Base-by-base conservation (phyloP, 2,329 filamentous ascomycete species). In the Paecilomyces niveus region DNA sequence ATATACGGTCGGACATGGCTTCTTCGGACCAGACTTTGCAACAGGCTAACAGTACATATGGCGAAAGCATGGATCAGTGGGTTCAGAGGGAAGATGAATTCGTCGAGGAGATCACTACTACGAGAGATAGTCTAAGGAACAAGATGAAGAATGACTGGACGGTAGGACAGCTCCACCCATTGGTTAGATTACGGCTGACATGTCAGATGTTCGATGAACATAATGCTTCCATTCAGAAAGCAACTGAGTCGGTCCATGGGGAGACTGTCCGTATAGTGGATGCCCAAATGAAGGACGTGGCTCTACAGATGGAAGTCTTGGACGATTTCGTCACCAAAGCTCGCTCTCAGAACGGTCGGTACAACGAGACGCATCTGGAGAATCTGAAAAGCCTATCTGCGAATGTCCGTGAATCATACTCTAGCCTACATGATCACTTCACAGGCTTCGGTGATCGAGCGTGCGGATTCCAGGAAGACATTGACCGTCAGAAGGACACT, bases 231-330 rank as follows among this genome's bases (percentile, higher is more conserved):
- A 93, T 99, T 65, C 90, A 93, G 65, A 82, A 84, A 7, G 89
- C 89, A 0, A 92, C 93, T 0, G 89, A 89, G 65, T 90, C 90
- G 2, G 92, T 97, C 1, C 92, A 99, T 65, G 88, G 89, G 33
- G 89, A 96, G 74, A 97, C 93, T 0, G 85, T 96, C 31, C 87
- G 88, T 6, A 93, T 95, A 59, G 92, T 97, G 11, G 89, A 93
- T 68, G 87, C 89, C 58, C 94, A 99, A 75, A 89, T 95, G 77
- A 83, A 84, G 58, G 90, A 96, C 64, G 88, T 99, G 69, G 88
- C 89, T 61, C 83, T 81, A n/a, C 91, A 97, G 73, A 92, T 99
- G 84, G 85, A 87, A 58, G 89, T 90, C 1, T 82, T 99, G 7
- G 93, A 97, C 67, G 90, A 93, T 64, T 96, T 97, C 66, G 91